These are phyloP conservation scores for Tylopilus balloui DNA, from an alignment of 768 basidiomycete genomes.

Conservation along the genomic window DNA sequence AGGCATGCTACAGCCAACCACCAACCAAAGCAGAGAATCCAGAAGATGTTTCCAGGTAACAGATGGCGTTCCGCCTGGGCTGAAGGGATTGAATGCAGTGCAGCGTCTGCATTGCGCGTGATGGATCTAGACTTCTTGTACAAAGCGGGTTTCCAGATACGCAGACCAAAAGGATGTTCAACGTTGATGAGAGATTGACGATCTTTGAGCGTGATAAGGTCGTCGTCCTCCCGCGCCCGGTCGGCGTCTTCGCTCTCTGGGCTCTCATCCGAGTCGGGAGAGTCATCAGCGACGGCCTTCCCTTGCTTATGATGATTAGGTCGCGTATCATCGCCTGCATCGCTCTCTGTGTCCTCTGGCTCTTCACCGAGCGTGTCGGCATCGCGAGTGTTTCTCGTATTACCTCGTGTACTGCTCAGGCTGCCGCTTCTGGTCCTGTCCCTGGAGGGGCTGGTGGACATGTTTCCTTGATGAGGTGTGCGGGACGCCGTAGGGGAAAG, in stretches of 20 bases:
- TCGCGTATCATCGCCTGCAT: constrained; percentile 29
- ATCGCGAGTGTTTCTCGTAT: constrained; percentile 43
- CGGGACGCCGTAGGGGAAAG: constrained; percentile 43
- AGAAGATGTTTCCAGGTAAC: constrained; percentile 90
- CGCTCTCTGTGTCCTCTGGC: constrained; percentile 43
- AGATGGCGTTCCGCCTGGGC: constrained; percentile 92
- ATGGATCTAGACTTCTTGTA: constrained; percentile 98
- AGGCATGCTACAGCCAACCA: constrained; percentile 81
- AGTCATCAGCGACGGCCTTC: constrained; percentile 43
- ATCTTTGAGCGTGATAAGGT: constrained; percentile 89
- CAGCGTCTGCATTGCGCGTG: constrained; percentile 93
- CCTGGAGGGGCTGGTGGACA: constrained; percentile 49
- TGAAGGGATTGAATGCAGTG: constrained; percentile 87
- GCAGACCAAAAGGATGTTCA: constrained; percentile 97
- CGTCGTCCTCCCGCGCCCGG: constrained; percentile 48
- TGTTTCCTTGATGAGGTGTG: constrained; percentile 41
- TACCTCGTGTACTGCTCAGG: constrained; percentile 51
- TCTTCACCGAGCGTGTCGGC: constrained; percentile 46
- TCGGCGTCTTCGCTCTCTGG: constrained; percentile 32
- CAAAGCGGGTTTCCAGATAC: constrained; percentile 98
- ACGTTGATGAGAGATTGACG: constrained; percentile 98
- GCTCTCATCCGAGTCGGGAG: constrained; percentile 38
- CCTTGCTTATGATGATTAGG: constrained; percentile 27
- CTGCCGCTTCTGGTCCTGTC: constrained; percentile 58
- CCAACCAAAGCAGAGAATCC: constrained; percentile 89